Evolutionary conservation across 163 green algal species (phyloP), one percentile per base, ranked within the genome.

Genomic region (Scenedesmus sp.): DNA sequence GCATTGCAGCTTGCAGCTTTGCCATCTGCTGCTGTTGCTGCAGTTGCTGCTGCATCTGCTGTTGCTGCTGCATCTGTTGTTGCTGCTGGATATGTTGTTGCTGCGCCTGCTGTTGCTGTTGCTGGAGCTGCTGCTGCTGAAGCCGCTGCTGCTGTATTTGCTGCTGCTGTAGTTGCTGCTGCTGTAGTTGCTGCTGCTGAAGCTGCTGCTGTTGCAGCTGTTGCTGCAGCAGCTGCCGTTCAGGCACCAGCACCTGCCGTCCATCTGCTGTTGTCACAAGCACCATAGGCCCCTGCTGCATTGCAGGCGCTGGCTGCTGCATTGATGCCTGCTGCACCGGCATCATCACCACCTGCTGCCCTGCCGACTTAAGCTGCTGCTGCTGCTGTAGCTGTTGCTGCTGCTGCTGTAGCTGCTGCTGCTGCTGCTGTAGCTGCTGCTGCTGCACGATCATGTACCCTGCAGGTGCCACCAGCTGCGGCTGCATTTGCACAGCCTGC

Each of bases 261-360:
- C 87, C 87, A 59, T 91, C 87, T 42, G 73, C 30, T 26, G 85
- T 85, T 78, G 70, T 61, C 15, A 85, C 70, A 18, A 82, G 26
- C 24, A 87, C 87, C 53, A 81, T 65, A 44, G 33, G 68, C 2
- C 33, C 22, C 65, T 83, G 65, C 85, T 68, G 37, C 59, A 76
- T 26, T 78, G 40, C 35, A 33, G 35, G 16, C 15, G 33, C 18
- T 5, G 49, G 42, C 87, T 87, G 85, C 65, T 53, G 61, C 79
- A 82, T 30, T 53, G 37, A 33, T n/a, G 33, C 51, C 81, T 86
- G 46, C 49, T 59, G 73, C 73, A 79, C n/a, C 4, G 86, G 73
- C 85, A 84, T 84, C 68, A 84, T 73, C 43, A 85, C 70, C 44
- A 85, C 4, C 86, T 86, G 86, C 73, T 84, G 85, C 6, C 65